Evolutionary conservation across 2,329 filamentous ascomycete species (phyloP), one percentile per base, ranked within the genome.

Genomic region (Aspergillus costaricaensis): DNA sequence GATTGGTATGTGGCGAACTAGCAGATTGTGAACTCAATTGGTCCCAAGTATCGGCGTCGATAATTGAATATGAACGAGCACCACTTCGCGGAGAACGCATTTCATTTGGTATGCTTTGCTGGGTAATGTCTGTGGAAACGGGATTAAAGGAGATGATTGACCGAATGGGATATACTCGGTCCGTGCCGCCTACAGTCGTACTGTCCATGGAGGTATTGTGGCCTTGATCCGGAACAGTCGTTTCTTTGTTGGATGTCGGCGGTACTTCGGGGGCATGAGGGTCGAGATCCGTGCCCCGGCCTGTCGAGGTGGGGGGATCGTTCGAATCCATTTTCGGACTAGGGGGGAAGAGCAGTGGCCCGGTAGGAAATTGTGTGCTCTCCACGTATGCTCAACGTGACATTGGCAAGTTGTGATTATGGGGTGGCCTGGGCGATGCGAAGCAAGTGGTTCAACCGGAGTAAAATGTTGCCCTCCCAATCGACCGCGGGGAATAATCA

Each of bases 121-220:
- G 60, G 61, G 25, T 64, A 50, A 66, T 67, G 4, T 73, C 74
- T 4, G 77, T 81, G 2, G 78, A 75, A 10, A 74, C 76, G 6
- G 85, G 85, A 66, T 91, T 87, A 43, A 93, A 85, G 6, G 86
- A 90, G 23, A 94, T 81, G 47, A 91, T 88, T n/a, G 90, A 92
- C 52, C 90, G 86, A 32, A 94, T 90, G n/a, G 91, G 91, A 59
- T 91, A 94, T 5, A 94, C 89, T 57, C 89, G 84, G 68, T 93
- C 83, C 50, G 77, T 72, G 4, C 75, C 65, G 48, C 66, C 66
- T 15, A 67, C 65, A 2, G 58, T 62, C 7, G 58, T 17, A 15
- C 51, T 30, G 4, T 55, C 27, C 2, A 39, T 53, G 38, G 52
- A 15, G n/a, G 8, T 12, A 9, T n/a, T 15, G 4, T 5, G 21